A percentile compares a stretch with the other conserved stretches of the same genome.
Evolutionary conservation across 148 eudicot genomes (phyloP).

Genomic region (Limonium bicolor): DNA sequence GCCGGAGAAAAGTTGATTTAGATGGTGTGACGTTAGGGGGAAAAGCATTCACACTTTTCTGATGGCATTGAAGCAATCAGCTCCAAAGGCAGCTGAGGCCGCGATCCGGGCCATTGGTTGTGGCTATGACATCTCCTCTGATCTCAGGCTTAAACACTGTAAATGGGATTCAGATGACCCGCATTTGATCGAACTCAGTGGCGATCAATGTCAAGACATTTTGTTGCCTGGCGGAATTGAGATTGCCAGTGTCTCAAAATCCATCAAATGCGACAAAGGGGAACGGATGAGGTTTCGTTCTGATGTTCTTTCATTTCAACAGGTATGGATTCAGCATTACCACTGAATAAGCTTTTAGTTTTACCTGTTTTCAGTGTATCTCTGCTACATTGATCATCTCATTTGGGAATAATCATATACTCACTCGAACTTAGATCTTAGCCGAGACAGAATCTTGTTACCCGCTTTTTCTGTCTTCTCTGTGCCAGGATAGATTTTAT

Average conservation of each 20-base stretch:
- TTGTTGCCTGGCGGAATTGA: conserved; percentile 66
- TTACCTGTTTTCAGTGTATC: neutral
- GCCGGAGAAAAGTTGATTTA: no score
- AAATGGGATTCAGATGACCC: conserved; percentile 47
- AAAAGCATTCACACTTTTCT: no score
- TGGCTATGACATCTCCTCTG: conserved; percentile 67
- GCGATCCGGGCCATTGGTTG: conserved; percentile 80
- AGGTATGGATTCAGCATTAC: conserved; percentile 26
- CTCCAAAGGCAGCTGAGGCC: conserved; percentile 63
- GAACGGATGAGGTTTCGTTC: conserved; percentile 87
- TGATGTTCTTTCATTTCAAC: conserved; percentile 85
- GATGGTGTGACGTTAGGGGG: no score
- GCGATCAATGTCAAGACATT: conserved; percentile 48
- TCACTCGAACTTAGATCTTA: no score
- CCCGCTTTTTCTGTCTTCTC: no score
- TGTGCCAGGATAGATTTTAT: no score
- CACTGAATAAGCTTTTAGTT: neutral
- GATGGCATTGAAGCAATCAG: conserved; percentile 70
- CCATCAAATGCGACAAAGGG: conserved; percentile 87
- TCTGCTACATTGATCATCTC: no score
- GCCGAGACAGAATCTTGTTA: no score
- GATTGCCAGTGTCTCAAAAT: conserved; percentile 50
- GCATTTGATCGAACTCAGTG: conserved; percentile 70
- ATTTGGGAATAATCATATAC: no score
- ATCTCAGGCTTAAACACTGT: conserved; percentile 76